These are phyloP conservation scores for Lathyrus tuberosus DNA, from an alignment of 306 rosid species.

Conservation along the genomic window DNA sequence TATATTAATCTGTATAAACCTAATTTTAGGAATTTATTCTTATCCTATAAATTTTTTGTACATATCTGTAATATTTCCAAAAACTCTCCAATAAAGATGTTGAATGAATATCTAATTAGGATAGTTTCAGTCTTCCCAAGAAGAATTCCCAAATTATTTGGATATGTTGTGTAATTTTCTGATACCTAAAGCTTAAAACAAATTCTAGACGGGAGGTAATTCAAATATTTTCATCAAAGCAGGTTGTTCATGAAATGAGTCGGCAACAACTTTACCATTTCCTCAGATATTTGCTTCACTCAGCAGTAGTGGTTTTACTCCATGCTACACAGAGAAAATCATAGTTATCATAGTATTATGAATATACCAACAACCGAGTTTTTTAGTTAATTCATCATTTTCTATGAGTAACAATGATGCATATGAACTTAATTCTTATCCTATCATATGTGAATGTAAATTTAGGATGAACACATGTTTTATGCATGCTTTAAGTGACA, in stretches of 20 bases:
- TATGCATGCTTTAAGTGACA: too few species aligned
- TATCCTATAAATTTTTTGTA: too few species aligned
- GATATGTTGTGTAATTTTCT: constrained; percentile 3
- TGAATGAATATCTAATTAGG: neutral
- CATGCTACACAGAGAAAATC: constrained; percentile 62
- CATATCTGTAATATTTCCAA: too few species aligned
- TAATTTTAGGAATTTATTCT: constrained; percentile 6
- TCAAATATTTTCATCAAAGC: constrained; percentile 24
- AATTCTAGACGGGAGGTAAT: constrained; percentile 9
- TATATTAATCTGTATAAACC: neutral
- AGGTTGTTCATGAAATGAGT: constrained; percentile 33
- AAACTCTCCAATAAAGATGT: neutral
- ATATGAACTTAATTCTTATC: constrained; percentile 17
- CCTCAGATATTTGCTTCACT: constrained; percentile 78
- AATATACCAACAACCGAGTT: constrained; percentile 17
- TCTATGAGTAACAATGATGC: constrained; percentile 9
- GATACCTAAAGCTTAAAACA: constrained; percentile 28
- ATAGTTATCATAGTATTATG: constrained; percentile 9
- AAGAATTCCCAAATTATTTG: constrained; percentile 10
- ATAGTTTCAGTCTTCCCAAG: neutral
- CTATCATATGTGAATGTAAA: too few species aligned
- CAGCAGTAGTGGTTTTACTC: constrained; percentile 89
- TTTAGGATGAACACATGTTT: too few species aligned
- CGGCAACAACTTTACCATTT: constrained; percentile 66
- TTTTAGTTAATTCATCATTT: constrained; percentile 21